Evolutionary conservation across 108 stramenopile species (phyloP), one percentile per base, ranked within the genome.

Genomic region (Cyclostephanos invisitatus): DNA sequence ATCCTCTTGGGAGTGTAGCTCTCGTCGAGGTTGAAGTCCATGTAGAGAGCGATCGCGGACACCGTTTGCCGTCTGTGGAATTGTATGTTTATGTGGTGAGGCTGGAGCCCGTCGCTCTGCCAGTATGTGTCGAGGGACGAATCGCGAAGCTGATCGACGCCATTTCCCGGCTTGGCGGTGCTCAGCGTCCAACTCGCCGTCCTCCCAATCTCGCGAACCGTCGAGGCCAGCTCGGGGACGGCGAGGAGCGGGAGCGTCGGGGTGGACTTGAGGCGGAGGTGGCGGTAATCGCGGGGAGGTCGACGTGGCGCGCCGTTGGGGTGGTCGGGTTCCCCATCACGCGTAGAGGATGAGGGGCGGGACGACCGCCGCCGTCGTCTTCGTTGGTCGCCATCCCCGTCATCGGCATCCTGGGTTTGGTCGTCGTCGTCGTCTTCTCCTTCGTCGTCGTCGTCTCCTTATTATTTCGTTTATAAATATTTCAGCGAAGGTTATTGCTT

Each of bases 131-230:
- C 92, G 14, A 75, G 58, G 70, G 73, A 81, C 5, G 75, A 73
- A 68, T 96, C 91, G 37, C 91, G 77, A 8, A 99, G 76, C 83
- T 98, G 97, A 57, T 96, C 96, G 8, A 99, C 96, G 2, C 97
- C 97, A 73, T 98, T 99, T 15, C 97, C 97, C 12, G 98, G 97
- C 75, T 99, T 99, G 64, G 97, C 97, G 8, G 94, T 91, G 28
- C 88, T 87, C 0, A 99, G 78, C 37, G 93, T 85, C 97, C 97
- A 99, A 18, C 83, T 88, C 0, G 96, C 97, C 71, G 96, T 85
- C 25, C 74, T 62, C 4, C 91, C 91, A 40, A 96, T 91, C 70
- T 92, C 91, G 10, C 93, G 90, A 3, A 77, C 75, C 1, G 76
- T 70, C 6, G 54, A 63, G 0, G 79, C 21, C 10, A 90, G 25